Evolutionary conservation across 2,329 filamentous ascomycete genomes (phyloP).

Genomic region (Talaromyces sp.): DNA sequence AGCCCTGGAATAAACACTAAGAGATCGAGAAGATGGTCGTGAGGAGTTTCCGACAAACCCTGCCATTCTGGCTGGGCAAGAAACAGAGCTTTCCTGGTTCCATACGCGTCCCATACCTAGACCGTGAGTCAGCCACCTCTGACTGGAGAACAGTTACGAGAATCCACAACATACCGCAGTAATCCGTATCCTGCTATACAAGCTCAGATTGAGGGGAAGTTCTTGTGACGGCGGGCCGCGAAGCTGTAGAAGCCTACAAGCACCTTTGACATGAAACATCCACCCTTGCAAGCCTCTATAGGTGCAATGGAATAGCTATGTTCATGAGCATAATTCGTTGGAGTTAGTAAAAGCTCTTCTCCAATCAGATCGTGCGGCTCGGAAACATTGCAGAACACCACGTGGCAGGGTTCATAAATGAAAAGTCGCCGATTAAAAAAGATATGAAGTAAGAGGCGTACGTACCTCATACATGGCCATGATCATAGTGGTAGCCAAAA

Average conservation of each 20-base stretch:
- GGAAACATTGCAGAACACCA: background rate
- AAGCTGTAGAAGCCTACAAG: slow-evolving; percentile 8
- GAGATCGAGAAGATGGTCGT: slow-evolving; percentile 9
- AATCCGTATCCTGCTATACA: slow-evolving; percentile 10
- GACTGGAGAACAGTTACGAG: background rate
- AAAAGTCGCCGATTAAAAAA: background rate
- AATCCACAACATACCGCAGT: slow-evolving; percentile 6
- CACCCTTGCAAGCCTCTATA: slow-evolving; percentile 9
- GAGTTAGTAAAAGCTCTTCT: background rate
- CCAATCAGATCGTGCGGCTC: background rate
- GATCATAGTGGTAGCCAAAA: slow-evolving; percentile 11
- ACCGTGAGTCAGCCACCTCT: background rate
- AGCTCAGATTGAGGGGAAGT: slow-evolving; percentile 7
- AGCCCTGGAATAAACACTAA: slow-evolving; percentile 7
- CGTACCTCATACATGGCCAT: slow-evolving; percentile 14
- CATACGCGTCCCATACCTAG: slow-evolving; percentile 12
- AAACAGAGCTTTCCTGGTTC: slow-evolving; percentile 5
- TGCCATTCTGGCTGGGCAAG: slow-evolving; percentile 10
- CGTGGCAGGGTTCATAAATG: background rate
- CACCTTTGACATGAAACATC: slow-evolving; percentile 12
- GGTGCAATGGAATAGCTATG: slow-evolving; percentile 11
- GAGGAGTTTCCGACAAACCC: slow-evolving; percentile 7
- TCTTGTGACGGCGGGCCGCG: slow-evolving; percentile 7
- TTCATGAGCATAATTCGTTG: background rate
- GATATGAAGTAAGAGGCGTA: background rate